Conservation (phyloP, 108 stramenopile genomes). For the Cylindrotheca fusiformis region DNA sequence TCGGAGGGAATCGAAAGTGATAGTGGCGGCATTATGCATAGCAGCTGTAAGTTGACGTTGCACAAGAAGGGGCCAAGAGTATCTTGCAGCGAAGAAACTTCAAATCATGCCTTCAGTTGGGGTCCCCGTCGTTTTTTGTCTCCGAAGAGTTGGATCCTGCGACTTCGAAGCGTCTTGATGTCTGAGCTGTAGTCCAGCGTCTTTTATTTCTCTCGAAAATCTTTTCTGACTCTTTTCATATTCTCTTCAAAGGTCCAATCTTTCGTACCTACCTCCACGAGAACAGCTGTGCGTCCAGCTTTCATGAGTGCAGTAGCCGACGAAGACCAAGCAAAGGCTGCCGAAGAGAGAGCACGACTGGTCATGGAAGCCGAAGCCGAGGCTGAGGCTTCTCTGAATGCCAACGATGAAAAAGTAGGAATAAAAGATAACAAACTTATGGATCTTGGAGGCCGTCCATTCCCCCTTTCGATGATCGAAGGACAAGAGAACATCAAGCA, state of each 20-base stretch:
- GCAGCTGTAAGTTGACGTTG: conserved; percentile 32
- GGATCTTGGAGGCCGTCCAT: conserved; percentile 67
- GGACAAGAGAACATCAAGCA: conserved; percentile 95
- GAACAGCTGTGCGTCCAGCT: conserved; percentile 2
- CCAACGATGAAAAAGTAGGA: not conserved
- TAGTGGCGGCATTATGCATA: conserved; percentile 21
- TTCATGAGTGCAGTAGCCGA: conserved; percentile 47
- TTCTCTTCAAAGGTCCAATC: conserved; percentile 29
- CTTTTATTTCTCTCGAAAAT: no score
- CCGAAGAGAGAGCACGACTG: conserved; percentile 35
- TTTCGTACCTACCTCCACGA: conserved; percentile 12
- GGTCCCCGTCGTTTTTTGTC: no score
- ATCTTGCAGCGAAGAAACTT: no score
- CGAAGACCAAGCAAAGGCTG: conserved; percentile 20
- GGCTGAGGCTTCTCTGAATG: not conserved
- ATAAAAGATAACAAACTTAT: conserved; percentile 23
- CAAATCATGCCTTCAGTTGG: no score
- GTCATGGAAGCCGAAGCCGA: conserved; percentile 43
- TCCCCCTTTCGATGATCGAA: conserved; percentile 94
- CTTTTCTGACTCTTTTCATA: no score
- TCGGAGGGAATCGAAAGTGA: conserved; percentile 1
- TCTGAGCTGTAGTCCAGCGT: no score
- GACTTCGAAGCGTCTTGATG: no score
- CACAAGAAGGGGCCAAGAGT: no score
- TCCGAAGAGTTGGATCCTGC: no score